Evolutionary conservation across 2,329 filamentous ascomycete species (phyloP).

Genomic region (Penicillium sp.): DNA sequence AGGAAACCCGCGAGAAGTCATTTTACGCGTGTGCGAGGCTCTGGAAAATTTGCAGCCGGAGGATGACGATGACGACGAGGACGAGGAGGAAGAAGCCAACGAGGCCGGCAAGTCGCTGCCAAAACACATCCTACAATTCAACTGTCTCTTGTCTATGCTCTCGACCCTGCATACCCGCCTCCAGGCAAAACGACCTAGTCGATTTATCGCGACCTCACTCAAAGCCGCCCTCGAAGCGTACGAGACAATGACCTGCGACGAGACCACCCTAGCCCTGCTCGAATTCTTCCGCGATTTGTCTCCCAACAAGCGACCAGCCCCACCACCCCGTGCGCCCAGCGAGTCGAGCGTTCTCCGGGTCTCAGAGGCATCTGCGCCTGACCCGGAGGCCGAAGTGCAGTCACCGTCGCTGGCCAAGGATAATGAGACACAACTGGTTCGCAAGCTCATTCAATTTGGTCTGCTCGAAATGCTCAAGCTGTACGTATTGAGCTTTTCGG

Average conservation of each 20-base stretch:
- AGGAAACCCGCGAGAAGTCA: slow-evolving; percentile 69
- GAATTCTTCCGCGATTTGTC: slow-evolving; percentile 64
- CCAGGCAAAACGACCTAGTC: slow-evolving; percentile 68
- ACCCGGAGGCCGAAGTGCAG: slow-evolving; percentile 62
- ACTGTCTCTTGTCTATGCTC: slow-evolving; percentile 54
- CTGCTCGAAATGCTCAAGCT: slow-evolving; percentile 67
- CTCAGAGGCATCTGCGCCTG: slow-evolving; percentile 53
- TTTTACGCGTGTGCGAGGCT: slow-evolving; percentile 67
- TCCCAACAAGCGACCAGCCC: slow-evolving; percentile 62
- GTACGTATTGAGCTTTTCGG: slow-evolving; percentile 56
- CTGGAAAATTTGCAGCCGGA: slow-evolving; percentile 62
- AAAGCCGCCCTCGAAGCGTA: slow-evolving; percentile 67
- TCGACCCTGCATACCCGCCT: slow-evolving; percentile 65
- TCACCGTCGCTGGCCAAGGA: slow-evolving; percentile 44
- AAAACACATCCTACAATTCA: slow-evolving; percentile 30
- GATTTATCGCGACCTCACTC: slow-evolving; percentile 68
- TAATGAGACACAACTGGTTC: slow-evolving; percentile 59
- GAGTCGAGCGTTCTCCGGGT: slow-evolving; percentile 49
- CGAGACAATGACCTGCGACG: slow-evolving; percentile 60
- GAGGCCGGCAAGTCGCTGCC: slow-evolving; percentile 21
- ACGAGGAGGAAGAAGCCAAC: slow-evolving; percentile 38
- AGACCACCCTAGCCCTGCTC: slow-evolving; percentile 63
- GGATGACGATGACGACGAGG: slow-evolving; percentile 41
- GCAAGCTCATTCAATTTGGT: slow-evolving; percentile 66
- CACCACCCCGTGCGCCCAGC: slow-evolving; percentile 64